Evolutionary conservation across 148 eudicot genomes (phyloP), one percentile per base, ranked within the genome.

Genomic region (Rhododendron henanense): DNA sequence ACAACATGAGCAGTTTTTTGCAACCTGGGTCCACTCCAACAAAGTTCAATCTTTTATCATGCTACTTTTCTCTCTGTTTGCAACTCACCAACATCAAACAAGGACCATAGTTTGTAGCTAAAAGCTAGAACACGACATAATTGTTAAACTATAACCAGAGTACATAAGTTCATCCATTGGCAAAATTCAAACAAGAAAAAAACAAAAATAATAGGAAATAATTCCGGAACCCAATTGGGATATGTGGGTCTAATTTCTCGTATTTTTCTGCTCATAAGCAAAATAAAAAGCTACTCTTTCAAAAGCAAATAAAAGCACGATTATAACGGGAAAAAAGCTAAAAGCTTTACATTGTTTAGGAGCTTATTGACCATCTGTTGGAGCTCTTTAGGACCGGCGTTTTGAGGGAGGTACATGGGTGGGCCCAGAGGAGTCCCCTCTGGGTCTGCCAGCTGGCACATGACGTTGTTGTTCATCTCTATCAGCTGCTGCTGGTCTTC

Each of bases 371-470:
- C 98, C 73, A 94, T 92, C 65, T 90, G 93, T 63, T 91, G 93
- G 84, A 96, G 98, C 89, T 96, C 96, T 88, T 94, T 95, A n/a
- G 98, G 98, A 33, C 95, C 94, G 25, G 93, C 94, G 88, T 83
- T 88, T 84, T 94, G 94, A 35, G 99, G 98, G 55, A 96, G 94
- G 85, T 92, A 95, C 88, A 96, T 88, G 10, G 98, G 84, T 33
- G 90, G 71, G 10, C 94, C 99, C 47, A 96, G 84, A 1, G 93
- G 74, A 21, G 85, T 89, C 6, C 97, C 97, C 89, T 96, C 99
- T 23, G 99, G 92, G 91, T 95, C 98, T 23, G 94, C 83, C 86
- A 96, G 82, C 87, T 93, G 94, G 85, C 98, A 96, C 93, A 96
- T 92, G 23, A 96, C 96, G 82, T 87, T 92, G 86, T 90, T 93